Evolutionary conservation across 106 monocot genomes (phyloP).

Genomic region (Dendrobium officinale): DNA sequence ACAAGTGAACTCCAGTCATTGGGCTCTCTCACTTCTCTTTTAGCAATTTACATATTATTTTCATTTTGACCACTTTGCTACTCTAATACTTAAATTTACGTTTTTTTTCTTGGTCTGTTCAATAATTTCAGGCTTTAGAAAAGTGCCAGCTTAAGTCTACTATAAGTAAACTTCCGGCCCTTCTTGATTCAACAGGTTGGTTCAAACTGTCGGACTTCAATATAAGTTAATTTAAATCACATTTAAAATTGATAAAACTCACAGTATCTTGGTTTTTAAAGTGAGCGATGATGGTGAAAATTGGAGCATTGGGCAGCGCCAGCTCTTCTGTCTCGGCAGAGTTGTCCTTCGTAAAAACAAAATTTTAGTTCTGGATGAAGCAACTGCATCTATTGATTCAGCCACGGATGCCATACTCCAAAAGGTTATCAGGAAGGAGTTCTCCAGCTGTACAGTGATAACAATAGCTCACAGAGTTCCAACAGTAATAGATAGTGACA

Average conservation of each 20-base stretch:
- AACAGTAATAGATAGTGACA: conserved; percentile 72
- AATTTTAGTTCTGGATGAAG: conserved; percentile 67
- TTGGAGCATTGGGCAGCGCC: conserved; percentile 65
- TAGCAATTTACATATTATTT: neutral
- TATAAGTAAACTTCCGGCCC: conserved; percentile 36
- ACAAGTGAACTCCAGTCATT: too few relatives aligned
- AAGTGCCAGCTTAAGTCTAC: conserved; percentile 65
- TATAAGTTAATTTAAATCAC: neutral
- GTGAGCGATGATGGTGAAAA: conserved; percentile 70
- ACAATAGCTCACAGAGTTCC: conserved; percentile 66
- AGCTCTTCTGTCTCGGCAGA: conserved; percentile 64
- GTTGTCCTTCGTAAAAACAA: conserved; percentile 46
- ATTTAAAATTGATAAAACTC: neutral
- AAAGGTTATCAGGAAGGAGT: conserved; percentile 46
- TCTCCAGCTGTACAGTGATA: conserved; percentile 56
- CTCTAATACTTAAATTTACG: neutral
- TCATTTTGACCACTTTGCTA: too few relatives aligned
- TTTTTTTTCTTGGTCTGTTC: neutral
- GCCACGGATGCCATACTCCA: conserved; percentile 58
- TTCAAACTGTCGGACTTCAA: neutral
- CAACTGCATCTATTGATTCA: conserved; percentile 71
- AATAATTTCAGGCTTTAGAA: conserved; percentile 44
- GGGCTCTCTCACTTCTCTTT: too few relatives aligned
- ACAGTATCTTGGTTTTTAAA: conserved; percentile 5
- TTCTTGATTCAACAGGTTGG: conserved; percentile 59